These are phyloP conservation scores for Groenewaldozyma salmanticensis DNA, from an alignment of 805 yeast genomes.

Conservation along the genomic window DNA sequence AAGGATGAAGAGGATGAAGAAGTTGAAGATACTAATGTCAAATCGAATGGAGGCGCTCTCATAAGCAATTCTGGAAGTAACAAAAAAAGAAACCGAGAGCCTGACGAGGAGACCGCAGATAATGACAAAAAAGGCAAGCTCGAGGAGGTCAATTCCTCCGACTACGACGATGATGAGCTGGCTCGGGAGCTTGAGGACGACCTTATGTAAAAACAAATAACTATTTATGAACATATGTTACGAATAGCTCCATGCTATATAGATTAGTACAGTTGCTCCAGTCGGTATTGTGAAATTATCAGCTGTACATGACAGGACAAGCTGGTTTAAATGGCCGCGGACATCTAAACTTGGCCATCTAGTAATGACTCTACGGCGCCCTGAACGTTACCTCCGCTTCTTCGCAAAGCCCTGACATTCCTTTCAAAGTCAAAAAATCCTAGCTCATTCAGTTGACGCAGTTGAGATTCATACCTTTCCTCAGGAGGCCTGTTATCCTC, in stretches of 20 bases:
- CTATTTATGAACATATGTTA: no score
- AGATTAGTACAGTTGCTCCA: no score
- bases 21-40: slow-evolving; percentile 13
- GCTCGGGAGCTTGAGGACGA: slow-evolving; percentile 23
- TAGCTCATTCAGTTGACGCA: slow-evolving; percentile 70
- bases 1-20: slow-evolving; percentile 14
- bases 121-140: slow-evolving; percentile 2
- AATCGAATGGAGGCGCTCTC: slow-evolving; percentile 8
- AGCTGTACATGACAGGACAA: no score
- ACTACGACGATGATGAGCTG: slow-evolving; percentile 21
- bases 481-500: slow-evolving; percentile 67
- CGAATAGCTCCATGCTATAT: no score
- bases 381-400: slow-evolving; percentile 95
- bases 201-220: slow-evolving; percentile 17
- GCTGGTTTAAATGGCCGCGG: no score
- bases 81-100: neutral
- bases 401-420: slow-evolving; percentile 82
- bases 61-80: slow-evolving; percentile 4
- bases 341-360: slow-evolving; percentile 42
- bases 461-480: slow-evolving; percentile 61
- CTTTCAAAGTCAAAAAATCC: slow-evolving; percentile 88
- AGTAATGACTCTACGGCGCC: slow-evolving; percentile 88
- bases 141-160: slow-evolving; percentile 13
- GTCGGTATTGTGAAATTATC: no score
- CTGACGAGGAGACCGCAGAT: slow-evolving; percentile 3